Base-by-base conservation (phyloP, 805 yeast species). In the Yueomyces sp. region DNA sequence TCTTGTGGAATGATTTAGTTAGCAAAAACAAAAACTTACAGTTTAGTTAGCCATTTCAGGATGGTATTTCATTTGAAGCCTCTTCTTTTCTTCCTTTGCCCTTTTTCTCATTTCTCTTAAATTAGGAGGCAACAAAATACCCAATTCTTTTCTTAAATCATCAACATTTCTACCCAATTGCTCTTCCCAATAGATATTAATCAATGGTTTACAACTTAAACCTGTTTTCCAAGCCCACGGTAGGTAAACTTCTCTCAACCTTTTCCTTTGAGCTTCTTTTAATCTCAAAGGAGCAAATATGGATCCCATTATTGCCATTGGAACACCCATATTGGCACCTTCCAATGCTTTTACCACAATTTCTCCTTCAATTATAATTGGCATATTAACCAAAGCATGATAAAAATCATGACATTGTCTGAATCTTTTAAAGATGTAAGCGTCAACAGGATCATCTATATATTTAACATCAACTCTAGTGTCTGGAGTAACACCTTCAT, bases 381-480 rank as follows among this genome's bases (percentile, higher is more conserved):
- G 97, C 42, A 85, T 69, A 12, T 94, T 90, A 0, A 94, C 82
- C 30, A 92, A 70, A 1, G 97, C 85, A 58, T 92, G 98, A 58
- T 87, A 90, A 56, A 92, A 92, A 57, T 92, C 98, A 56, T 92
- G 98, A 57, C 96, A 88, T 59, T 92, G 97, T 43, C 98, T 74
- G 59, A 90, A 92, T 53, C 98, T 68, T 60, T 86, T 94, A 68
- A 79, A 86, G n/a, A 90, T 81, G 57, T 81, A 92, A 1, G 96
- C 96, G 51, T 85, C 74, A 54, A 86, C 94, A 39, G 85, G 88
- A 57, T 92, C 87, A 49, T 85, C 88, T 38, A 92, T 85, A 62
- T 76, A 92, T 47, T 76, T 77, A 7, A 92, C 97, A 1, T 86
- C 81, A 2, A 81, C 87, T 52, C 98, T 71, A 0, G 95, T 88